Conservation (phyloP, 2,329 filamentous ascomycete species). For the Eutypella sp. region DNA sequence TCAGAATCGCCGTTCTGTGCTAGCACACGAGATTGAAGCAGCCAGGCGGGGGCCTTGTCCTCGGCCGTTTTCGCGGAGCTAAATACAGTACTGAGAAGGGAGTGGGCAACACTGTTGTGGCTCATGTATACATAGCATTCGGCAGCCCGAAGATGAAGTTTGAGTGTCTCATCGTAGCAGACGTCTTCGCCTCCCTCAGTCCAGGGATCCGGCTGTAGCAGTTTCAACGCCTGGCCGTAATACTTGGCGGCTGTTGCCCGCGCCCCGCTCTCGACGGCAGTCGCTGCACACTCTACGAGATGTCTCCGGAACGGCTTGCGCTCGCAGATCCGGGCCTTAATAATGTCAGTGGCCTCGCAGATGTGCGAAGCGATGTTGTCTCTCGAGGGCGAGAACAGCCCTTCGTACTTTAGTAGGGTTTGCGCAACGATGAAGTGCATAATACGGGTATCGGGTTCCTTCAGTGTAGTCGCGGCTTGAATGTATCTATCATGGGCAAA, state of each 20-base stretch:
- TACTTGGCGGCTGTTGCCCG: conserved; percentile 78
- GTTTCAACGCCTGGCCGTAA: conserved; percentile 67
- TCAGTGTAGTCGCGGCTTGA: conserved; percentile 65
- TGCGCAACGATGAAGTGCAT: conserved; percentile 92
- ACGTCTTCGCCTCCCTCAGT: conserved; percentile 63
- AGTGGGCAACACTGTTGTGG: conserved; percentile 61
- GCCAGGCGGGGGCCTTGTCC: conserved; percentile 79
- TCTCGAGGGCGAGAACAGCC: conserved; percentile 54
- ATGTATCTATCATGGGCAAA: conserved; percentile 88
- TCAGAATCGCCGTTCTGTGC: conserved; percentile 68
- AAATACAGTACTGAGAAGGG: conserved; percentile 67
- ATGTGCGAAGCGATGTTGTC: conserved; percentile 79
- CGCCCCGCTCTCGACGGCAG: conserved; percentile 76
- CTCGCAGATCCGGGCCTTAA: conserved; percentile 58
- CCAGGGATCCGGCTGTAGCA: conserved; percentile 83
- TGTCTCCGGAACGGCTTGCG: conserved; percentile 68
- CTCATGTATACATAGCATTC: conserved; percentile 80
- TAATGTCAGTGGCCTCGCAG: conserved; percentile 69
- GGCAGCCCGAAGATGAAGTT: conserved; percentile 71
- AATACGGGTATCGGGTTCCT: conserved; percentile 62
- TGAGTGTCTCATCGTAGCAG: conserved; percentile 80
- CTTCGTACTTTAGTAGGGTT: conserved; percentile 68
- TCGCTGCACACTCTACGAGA: conserved; percentile 72
- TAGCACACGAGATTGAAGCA: conserved; percentile 75
- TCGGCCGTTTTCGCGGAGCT: conserved; percentile 63